A percentile compares a stretch with the other conserved stretches of the same genome.
Conservation (phyloP, 352 stramenopile species). For the Phytophthora syringae region DNA sequence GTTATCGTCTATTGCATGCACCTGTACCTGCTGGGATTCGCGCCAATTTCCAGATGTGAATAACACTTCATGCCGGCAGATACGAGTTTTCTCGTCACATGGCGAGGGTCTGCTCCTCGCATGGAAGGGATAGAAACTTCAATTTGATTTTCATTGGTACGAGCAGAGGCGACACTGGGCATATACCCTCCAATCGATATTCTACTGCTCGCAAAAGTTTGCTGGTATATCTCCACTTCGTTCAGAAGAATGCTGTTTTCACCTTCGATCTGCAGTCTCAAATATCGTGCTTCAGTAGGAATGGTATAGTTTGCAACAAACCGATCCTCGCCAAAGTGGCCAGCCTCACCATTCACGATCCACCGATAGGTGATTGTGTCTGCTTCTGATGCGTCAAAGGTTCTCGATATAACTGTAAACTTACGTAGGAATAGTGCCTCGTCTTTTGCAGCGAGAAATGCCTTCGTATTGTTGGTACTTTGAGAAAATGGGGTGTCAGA, state of each 20-base stretch:
- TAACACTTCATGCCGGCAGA: constrained; percentile 66
- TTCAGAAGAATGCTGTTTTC: constrained; percentile 67
- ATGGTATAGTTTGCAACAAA: constrained; percentile 45
- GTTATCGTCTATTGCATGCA: constrained; percentile 53
- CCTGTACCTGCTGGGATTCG: constrained; percentile 39
- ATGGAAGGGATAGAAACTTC: constrained; percentile 30
- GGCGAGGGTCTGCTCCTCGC: constrained; percentile 25
- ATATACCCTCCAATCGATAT: constrained; percentile 64
- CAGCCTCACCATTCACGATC: constrained; percentile 58
- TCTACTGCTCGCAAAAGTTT: constrained; percentile 54
- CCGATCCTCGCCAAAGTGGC: constrained; percentile 41
- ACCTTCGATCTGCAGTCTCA: constrained; percentile 61
- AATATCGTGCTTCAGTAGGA: constrained; percentile 48
- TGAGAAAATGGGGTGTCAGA: constrained; percentile 40
- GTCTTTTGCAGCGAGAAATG: constrained; percentile 37
- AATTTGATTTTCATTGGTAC: constrained; percentile 55
- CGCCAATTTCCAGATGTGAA: constrained; percentile 70
- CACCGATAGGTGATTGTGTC: constrained; percentile 61
- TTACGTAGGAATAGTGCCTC: constrained; percentile 34
- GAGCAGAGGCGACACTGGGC: constrained; percentile 44
- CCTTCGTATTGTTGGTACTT: constrained; percentile 41
- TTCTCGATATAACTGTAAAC: constrained; percentile 50
- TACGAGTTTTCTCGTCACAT: constrained; percentile 40
- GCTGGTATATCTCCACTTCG: constrained; percentile 73
- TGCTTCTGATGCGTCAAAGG: constrained; percentile 46